Base-by-base conservation (phyloP, 2,329 filamentous ascomycete species). In the Aurifilum marmelostoma region DNA sequence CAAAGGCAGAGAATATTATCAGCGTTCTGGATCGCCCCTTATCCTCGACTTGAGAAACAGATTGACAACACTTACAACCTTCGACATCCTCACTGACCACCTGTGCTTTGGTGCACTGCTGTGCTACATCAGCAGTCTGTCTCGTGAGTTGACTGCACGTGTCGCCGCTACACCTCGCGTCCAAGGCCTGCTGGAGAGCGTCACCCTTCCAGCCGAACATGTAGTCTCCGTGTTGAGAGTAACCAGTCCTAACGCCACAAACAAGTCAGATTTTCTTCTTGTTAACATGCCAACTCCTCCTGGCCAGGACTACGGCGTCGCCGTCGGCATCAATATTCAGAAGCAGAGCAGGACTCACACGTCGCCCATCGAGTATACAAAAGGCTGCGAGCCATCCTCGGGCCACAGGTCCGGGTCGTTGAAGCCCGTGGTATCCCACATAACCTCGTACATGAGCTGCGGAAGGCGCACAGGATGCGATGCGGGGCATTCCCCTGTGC, bases 381-480 rank as follows among this genome's bases (percentile, higher is more conserved):
- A 65, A 21, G 75, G 75, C 58, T 76, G 75, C 2, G 41, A 56
- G 21, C 71, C 71, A 16, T 60, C 66, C 18, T 73, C 71, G 4
- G 74, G 74, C 74, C 74, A 75, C 8, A 73, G 34, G 1, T 65
- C 50, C 47, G 68, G 72, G 75, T 77, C 74, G 72, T 79, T 80
- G 72, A 82, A 82, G 60, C 75, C 71, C 9, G 77, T 74, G 5
- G 80, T 81, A 67, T 83, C 78, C 79, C 82, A 83, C 71, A 83
- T 80, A 41, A 83, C 81, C 73, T 84, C 82, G 75, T 82, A 80
- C 75, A 81, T 81, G 11, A 84, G 74, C 71, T 83, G 83, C 0
- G 82, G 78, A 5, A 84, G 77, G 4, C 79, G 78, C 6, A 80
- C 76, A 7, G 83, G 83, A 74, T 84, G 80, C 7, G 75, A 78